Percentiles rank a stretch among this genome's conserved stretches.
phyloP scores from a whole-genome alignment of 2,329 filamentous ascomycete species.

The Scopulariopsis brevicaulis region DNA sequence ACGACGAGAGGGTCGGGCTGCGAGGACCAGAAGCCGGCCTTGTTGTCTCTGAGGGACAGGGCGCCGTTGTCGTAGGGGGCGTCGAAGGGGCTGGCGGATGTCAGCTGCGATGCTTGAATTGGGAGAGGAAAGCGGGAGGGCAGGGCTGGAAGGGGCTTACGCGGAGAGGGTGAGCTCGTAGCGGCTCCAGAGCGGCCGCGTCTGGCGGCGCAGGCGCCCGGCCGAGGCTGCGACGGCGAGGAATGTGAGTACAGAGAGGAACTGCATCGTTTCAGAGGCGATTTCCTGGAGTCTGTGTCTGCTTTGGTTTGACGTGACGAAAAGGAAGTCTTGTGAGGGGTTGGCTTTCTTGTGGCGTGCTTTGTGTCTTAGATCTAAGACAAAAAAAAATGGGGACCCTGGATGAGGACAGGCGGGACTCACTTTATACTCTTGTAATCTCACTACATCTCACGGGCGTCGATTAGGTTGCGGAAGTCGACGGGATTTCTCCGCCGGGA shows the following conservation, averaged over 20 bases:
- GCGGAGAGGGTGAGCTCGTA: not conserved
- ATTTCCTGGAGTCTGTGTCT: not conserved
- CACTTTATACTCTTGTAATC: too few species aligned
- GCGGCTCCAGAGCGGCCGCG: not conserved
- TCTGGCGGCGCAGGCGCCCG: not conserved
- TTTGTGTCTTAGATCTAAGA: not conserved
- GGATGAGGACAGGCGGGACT: not conserved
- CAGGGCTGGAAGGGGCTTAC: not conserved
- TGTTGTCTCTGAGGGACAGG: not conserved
- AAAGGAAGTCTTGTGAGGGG: not conserved
- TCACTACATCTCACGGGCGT: too few species aligned
- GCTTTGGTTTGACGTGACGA: not conserved
- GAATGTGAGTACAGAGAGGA: not conserved
- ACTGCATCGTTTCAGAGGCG: not conserved
- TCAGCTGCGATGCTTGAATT: not conserved
- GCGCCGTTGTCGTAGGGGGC: not conserved
- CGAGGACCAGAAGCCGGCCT: not conserved
- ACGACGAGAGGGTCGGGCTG: not conserved
- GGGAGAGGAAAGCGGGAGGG: not conserved
- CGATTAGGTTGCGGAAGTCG: too few species aligned
- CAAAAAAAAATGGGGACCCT: not conserved
- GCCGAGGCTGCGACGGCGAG: not conserved
- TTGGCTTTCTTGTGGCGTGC: not conserved
- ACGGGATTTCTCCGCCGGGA: too few species aligned
- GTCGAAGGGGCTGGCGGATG: not conserved